Evolutionary conservation across 169 alveolate genomes (phyloP), one percentile per base, ranked within the genome.

Genomic region (Eimeria zaria): DNA sequence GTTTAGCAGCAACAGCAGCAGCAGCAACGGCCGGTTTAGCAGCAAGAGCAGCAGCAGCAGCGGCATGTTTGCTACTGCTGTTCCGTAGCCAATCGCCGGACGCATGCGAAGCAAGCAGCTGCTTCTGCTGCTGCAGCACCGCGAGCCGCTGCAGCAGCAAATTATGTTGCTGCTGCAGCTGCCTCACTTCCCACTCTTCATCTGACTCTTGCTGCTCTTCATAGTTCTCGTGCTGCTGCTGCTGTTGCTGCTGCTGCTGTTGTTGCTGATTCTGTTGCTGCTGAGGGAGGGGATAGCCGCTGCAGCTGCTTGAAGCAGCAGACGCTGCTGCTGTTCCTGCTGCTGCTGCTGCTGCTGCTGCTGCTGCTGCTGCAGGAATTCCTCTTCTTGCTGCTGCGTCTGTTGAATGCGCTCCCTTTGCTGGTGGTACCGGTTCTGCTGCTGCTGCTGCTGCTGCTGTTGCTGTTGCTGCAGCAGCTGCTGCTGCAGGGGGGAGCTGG

Each of bases 101-200:
- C 4, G 62, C 88, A 44, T 48, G 60, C 14, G 88, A 58, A 76
- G 88, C 88, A 24, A 76, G 60, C n/a, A 51, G 46, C 73, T n/a
- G 20, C 73, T 55, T 51, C 73, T 51, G 91, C 91, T 51, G 91
- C 91, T 51, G 91, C 91, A 83, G 91, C 51, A 51, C 73, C 0
- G 91, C 69, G 24, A 51, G 74, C 7, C 91, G 74, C 91, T 30
- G 73, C 69, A 83, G 91, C 91, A 83, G 91, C 91, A 83, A 64
- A n/a, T 9, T n/a, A 46, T 51, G 91, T 30, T 48, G 91, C 74
- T 27, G 91, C 74, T 83, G 69, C 73, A 83, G 91, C 91, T 55
- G 91, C 73, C 27, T 71, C 91, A 76, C 8, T 46, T 71, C 81
- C 81, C 81, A 71, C 27, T 71, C 81, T 7, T 78, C 64, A 9